A percentile compares a stretch with the other conserved stretches of the same genome.
These are phyloP conservation scores for Paraglomus brasilianum DNA, from an alignment of 192 early-diverging fungal species.

Conservation along the genomic window DNA sequence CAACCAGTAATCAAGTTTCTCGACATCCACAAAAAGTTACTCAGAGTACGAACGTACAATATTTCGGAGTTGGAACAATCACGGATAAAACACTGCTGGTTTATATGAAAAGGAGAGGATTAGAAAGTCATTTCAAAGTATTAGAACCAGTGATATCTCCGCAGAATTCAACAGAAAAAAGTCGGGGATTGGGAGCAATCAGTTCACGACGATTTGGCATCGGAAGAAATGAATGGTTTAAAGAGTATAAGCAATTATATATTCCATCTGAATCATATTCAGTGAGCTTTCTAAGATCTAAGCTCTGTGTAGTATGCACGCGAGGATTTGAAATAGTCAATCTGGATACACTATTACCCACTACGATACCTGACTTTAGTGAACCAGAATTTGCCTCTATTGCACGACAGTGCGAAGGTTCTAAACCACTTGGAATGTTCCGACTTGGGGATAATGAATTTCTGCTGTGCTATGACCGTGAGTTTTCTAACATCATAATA, in stretches of 20 bases:
- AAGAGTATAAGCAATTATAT: slow-evolving; percentile 81
- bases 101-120: slow-evolving; percentile 39
- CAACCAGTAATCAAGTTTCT: slow-evolving; percentile 45
- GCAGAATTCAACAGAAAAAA: slow-evolving; percentile 36
- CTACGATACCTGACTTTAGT: slow-evolving; percentile 78
- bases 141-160: slow-evolving; percentile 38
- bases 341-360: slow-evolving; percentile 76
- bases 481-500: slow-evolving; percentile 13
- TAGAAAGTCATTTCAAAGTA: slow-evolving; percentile 37
- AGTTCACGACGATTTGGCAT: slow-evolving; percentile 19
- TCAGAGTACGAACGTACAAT: slow-evolving; percentile 50
- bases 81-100: slow-evolving; percentile 41
- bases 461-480: slow-evolving; percentile 89
- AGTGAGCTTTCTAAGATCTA: slow-evolving; percentile 83
- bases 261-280: slow-evolving; percentile 88
- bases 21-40: slow-evolving; percentile 51
- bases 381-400: slow-evolving; percentile 76
- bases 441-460: slow-evolving; percentile 75
- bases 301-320: slow-evolving; percentile 84
- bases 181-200: slow-evolving; percentile 33
- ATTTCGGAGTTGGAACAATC: slow-evolving; percentile 48
- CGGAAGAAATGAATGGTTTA: slow-evolving; percentile 48
- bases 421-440: slow-evolving; percentile 83
- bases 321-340: slow-evolving; percentile 96
- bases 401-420: slow-evolving; percentile 62